Conservation (phyloP, 2,329 filamentous ascomycete genomes). For the Cercospora berteroae region DNA sequence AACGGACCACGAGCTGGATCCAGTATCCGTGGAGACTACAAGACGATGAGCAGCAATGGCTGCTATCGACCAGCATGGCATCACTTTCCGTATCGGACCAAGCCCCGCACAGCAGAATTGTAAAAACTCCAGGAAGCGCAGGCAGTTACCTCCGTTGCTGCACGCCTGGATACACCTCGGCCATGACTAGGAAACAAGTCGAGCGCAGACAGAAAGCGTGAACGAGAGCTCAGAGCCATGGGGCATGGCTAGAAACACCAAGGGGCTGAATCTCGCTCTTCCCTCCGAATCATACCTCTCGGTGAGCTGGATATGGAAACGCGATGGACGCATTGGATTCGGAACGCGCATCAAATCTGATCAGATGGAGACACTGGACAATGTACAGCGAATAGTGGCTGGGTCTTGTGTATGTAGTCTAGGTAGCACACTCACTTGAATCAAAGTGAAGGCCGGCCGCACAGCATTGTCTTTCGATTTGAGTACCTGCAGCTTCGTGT, state of each 20-base stretch:
- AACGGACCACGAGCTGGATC: not conserved
- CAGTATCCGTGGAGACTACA: not conserved
- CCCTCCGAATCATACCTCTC: not conserved
- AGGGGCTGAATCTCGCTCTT: not conserved
- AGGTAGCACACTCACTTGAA: not conserved
- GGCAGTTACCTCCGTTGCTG: not conserved
- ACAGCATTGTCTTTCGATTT: constrained; percentile 1
- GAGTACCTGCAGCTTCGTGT: constrained; percentile 2
- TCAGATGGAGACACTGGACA: not conserved
- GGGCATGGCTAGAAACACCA: not conserved
- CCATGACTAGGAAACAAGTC: not conserved
- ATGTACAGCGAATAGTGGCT: not conserved
- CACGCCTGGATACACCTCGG: not conserved
- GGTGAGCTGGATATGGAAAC: not conserved
- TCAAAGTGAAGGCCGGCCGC: not conserved
- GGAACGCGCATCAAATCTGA: not conserved
- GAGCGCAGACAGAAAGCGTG: not conserved
- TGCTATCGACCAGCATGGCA: not conserved
- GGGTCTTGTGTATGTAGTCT: not conserved
- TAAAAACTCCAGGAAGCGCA: not conserved
- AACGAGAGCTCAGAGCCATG: not conserved
- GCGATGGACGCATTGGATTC: not conserved
- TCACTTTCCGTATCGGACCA: not conserved
- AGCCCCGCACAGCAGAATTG: not conserved
- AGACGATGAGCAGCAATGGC: not conserved